Evolutionary conservation across 2,329 filamentous ascomycete genomes (phyloP).

Genomic region (Bipolaris cookei): DNA sequence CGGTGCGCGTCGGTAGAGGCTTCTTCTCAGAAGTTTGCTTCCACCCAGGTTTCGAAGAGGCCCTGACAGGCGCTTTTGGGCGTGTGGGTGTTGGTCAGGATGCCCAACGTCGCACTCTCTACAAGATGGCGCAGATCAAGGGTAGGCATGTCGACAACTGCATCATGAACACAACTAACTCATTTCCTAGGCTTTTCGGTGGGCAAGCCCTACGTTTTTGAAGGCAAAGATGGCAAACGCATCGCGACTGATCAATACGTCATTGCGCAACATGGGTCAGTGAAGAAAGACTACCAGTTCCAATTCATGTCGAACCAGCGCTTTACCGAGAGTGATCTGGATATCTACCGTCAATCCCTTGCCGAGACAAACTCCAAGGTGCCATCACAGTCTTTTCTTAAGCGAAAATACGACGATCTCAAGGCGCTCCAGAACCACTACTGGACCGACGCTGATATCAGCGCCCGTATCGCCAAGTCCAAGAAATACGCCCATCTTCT

Average conservation of each 20-base stretch:
- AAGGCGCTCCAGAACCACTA: conserved; percentile 77
- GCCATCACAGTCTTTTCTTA: conserved; percentile 73
- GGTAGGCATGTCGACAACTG: conserved; percentile 57
- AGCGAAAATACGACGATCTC: conserved; percentile 79
- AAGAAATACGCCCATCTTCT: conserved; percentile 56
- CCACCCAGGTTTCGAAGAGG: conserved; percentile 84
- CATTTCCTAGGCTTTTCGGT: conserved; percentile 69
- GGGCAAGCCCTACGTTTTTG: conserved; percentile 83
- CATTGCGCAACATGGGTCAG: conserved; percentile 79
- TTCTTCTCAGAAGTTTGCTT: conserved; percentile 93
- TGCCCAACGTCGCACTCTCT: conserved; percentile 74
- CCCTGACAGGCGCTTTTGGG: conserved; percentile 82
- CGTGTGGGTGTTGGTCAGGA: conserved; percentile 84
- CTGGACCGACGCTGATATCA: conserved; percentile 84
- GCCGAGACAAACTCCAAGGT: conserved; percentile 70
- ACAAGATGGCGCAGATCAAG: conserved; percentile 89
- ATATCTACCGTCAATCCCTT: conserved; percentile 78
- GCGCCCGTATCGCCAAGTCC: conserved; percentile 74
- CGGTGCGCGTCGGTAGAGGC: conserved; percentile 80
- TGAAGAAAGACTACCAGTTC: conserved; percentile 86
- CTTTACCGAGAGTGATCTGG: conserved; percentile 86
- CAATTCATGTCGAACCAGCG: conserved; percentile 84
- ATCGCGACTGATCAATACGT: conserved; percentile 89
- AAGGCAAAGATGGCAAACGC: conserved; percentile 72
- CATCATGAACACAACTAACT: conserved; percentile 29